Evolutionary conservation across 345 rosid species (phyloP), one percentile per base, ranked within the genome.

Genomic region (Dovyalis caffra): DNA sequence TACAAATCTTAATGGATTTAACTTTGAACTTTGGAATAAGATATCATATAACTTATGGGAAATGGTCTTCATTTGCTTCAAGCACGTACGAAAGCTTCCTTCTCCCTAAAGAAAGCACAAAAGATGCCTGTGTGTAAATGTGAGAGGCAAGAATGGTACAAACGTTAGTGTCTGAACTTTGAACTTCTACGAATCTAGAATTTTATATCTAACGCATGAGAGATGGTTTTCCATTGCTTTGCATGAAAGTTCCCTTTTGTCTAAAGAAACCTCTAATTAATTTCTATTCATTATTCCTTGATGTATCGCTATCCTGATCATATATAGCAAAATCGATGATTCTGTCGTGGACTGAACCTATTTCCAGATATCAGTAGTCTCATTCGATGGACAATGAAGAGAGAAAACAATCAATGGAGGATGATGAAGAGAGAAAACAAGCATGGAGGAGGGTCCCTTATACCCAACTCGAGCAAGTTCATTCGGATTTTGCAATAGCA

Each of bases 401-500:
- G 33, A 64, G 66, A 20, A 74, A 73, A 43, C 34, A 49, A 23
- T 4, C 68, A 6, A 78, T 72, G 75, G 80, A 80, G 16, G 69
- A 78, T 37, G 69, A 78, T 37, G 72, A 85, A 32, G 80, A 80
- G 57, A 57, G 72, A 11, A 80, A 84, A 47, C 78, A 76, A 33
- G 72, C 80, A 12, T 43, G 83, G 7, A 76, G 82, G 40, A 77
- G 84, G 70, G 74, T 28, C 1, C 74, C 85, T 12, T 38, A 51
- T 11, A 43, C 72, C 2, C 79, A 69, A 20, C 77, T 76, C 8
- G 72, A 87, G 21, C 84, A 87, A 74, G 83, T 76, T 5, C 79
- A 75, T 73, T 75, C 88, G 0, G 88, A 89, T 71, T 78, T 72
- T 21, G 81, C 85, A 18, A 21, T 75, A 9, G 88, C 87, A 26